phyloP scores from a whole-genome alignment of 2,329 filamentous ascomycete species.

The Xylariaceae sp. region DNA sequence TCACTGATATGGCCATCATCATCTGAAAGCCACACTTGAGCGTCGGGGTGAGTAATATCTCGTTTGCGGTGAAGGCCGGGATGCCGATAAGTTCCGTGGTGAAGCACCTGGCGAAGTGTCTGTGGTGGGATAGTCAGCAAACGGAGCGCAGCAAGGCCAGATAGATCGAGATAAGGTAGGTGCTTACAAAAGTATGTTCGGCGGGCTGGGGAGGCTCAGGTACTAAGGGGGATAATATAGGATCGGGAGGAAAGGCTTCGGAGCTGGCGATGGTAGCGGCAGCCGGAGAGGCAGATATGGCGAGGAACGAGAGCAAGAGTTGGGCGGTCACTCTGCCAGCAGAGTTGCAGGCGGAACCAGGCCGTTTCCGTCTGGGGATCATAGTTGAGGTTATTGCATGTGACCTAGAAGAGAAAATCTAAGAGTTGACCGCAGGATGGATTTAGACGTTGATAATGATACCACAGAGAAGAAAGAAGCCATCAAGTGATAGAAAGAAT shows the following conservation, averaged over 20 bases:
- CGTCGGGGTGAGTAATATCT: conserved; percentile 59
- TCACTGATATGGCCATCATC: conserved; percentile 53
- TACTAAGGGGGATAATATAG: conserved; percentile 33
- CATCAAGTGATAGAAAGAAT: not conserved
- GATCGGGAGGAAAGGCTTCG: conserved; percentile 41
- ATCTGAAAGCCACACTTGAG: conserved; percentile 58
- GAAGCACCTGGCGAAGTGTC: conserved; percentile 80
- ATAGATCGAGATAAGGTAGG: not conserved
- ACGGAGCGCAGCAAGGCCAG: not conserved
- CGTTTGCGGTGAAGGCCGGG: conserved; percentile 72
- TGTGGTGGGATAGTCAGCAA: conserved; percentile 3
- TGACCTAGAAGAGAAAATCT: not conserved
- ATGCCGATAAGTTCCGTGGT: conserved; percentile 79
- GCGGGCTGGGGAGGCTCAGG: conserved; percentile 44
- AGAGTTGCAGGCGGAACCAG: conserved; percentile 43
- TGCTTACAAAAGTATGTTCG: conserved; percentile 52
- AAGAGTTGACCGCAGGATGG: no score
- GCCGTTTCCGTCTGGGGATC: conserved; percentile 22
- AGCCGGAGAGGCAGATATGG: conserved; percentile 44
- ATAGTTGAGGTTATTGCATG: conserved; percentile 12
- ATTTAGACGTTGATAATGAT: no score
- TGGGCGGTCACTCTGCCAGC: conserved; percentile 59
- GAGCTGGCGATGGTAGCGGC: conserved; percentile 31
- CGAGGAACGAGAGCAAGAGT: conserved; percentile 63
- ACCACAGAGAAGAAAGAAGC: not conserved